Evolutionary conservation across 306 rosid genomes (phyloP).

Genomic region (Fragaria ananassa): DNA sequence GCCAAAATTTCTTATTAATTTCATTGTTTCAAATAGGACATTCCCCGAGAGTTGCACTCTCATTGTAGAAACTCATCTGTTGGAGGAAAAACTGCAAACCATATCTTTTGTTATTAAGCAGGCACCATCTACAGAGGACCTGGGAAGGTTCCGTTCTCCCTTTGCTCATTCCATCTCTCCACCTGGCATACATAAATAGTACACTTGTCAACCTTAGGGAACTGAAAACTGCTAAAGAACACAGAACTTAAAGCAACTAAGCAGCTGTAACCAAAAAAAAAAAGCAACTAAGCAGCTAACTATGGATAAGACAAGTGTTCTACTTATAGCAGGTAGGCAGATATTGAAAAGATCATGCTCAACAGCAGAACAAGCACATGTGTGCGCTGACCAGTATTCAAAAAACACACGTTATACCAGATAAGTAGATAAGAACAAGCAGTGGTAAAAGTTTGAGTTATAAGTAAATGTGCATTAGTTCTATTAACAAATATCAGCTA

Average conservation of each 20-base stretch:
- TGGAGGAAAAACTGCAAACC: constrained; percentile 22
- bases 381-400: not conserved
- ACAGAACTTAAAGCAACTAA: not conserved
- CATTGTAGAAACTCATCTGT: constrained; percentile 30
- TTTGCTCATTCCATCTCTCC: constrained; percentile 95
- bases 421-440: not conserved
- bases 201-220: not conserved
- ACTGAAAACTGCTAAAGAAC: not conserved
- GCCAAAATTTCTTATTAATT: constrained; percentile 75
- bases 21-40: constrained; percentile 39
- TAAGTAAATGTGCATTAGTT: not conserved
- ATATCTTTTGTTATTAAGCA: constrained; percentile 27
- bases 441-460: not conserved
- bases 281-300: not conserved
- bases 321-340: not conserved
- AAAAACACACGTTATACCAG: not conserved
- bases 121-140: constrained; percentile 71
- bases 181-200: constrained; percentile 44
- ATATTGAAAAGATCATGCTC: not conserved
- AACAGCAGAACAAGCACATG: not conserved
- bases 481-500: not conserved
- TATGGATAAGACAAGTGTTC: not conserved
- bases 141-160: constrained; percentile 95
- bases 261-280: too few relatives aligned
- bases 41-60: constrained; percentile 43